Conservation (phyloP, 306 rosid genomes). For the Cyamopsis tetragonoloba region DNA sequence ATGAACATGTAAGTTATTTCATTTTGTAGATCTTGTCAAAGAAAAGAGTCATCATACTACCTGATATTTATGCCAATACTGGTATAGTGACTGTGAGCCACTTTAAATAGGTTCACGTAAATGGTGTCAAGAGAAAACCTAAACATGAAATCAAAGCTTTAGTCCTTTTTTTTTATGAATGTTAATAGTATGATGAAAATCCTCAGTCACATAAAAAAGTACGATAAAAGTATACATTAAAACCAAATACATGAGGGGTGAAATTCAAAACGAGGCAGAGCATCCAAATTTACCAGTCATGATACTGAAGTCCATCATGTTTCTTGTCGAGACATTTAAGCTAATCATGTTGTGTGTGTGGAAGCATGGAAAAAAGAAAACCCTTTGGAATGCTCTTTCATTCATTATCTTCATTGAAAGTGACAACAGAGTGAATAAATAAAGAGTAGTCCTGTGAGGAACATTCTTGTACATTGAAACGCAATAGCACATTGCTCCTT, state of each 20-base stretch:
- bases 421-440: not conserved
- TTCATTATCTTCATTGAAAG: not conserved
- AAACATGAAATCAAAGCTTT: no score
- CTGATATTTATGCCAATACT: conserved; percentile 71
- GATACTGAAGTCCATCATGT: not conserved
- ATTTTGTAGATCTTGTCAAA: conserved; percentile 44
- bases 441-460: not conserved
- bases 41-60: conserved; percentile 60
- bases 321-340: not conserved
- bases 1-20: not conserved
- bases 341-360: not conserved
- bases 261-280: not conserved
- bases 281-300: not conserved
- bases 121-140: not conserved
- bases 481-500: not conserved
- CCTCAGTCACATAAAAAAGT: no score
- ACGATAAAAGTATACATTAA: no score
- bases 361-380: conserved; percentile 5
- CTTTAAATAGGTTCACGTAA: conserved; percentile 85
- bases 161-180: not conserved
- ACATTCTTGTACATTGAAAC: not conserved
- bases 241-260: not conserved
- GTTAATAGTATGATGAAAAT: no score
- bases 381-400: not conserved
- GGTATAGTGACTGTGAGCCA: conserved; percentile 79